These are phyloP conservation scores for Diospyros lotus DNA, from an alignment of 148 eudicot species.

Conservation along the genomic window DNA sequence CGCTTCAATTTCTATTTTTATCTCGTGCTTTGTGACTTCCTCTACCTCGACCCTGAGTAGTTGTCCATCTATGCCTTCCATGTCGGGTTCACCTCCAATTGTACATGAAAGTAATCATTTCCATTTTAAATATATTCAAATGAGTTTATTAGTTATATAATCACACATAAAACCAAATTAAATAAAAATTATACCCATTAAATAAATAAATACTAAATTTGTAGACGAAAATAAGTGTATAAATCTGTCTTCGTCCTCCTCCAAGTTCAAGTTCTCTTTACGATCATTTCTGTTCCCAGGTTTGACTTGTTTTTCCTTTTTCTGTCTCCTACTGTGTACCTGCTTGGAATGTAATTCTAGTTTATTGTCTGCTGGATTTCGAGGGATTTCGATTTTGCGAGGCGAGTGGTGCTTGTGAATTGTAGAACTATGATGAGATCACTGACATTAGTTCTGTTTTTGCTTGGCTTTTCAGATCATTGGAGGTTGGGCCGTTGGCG, in stretches of 20 bases:
- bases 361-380: background rate
- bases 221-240: too few species aligned
- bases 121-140: too few species aligned
- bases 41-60: too few species aligned
- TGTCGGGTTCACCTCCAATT: too few species aligned
- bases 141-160: too few species aligned
- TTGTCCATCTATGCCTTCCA: too few species aligned
- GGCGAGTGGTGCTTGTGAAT: background rate
- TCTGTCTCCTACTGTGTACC: background rate
- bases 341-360: background rate
- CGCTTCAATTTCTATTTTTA: too few species aligned
- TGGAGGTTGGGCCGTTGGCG: constrained; percentile 12
- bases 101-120: too few species aligned
- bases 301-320: constrained; percentile 1
- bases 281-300: background rate
- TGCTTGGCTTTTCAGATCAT: constrained; percentile 21
- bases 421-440: constrained; percentile 7
- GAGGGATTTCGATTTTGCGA: constrained; percentile 2
- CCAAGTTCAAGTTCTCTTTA: background rate
- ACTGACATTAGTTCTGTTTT: background rate
- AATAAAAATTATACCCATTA: too few species aligned
- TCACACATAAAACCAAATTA: too few species aligned
- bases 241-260: background rate
- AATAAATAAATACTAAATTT: too few species aligned
- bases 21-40: too few species aligned